phyloP scores from a whole-genome alignment of 805 yeast genomes.

The Clavispora phyllophila region DNA sequence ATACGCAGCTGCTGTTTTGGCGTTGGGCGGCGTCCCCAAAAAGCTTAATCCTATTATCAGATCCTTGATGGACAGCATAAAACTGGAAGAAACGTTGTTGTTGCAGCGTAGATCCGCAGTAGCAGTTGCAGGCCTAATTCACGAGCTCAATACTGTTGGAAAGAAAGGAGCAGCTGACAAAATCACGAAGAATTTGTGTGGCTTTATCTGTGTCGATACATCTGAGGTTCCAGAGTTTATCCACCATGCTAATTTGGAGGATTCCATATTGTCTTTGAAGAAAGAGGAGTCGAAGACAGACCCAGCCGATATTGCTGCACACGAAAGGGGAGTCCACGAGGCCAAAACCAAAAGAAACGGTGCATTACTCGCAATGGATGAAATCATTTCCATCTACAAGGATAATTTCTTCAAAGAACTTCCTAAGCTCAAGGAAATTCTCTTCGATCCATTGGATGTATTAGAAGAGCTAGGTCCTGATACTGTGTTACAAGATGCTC shows the following conservation, averaged over 20 bases:
- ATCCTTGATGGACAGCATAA: conserved; percentile 87
- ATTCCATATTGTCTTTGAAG: conserved; percentile 63
- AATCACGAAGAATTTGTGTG: conserved; percentile 84
- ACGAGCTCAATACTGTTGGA: conserved; percentile 48
- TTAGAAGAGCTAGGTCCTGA: conserved; percentile 23
- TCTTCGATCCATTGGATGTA: conserved; percentile 59
- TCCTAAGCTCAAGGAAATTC: conserved; percentile 59
- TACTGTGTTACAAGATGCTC: conserved; percentile 34
- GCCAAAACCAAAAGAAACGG: conserved; percentile 85
- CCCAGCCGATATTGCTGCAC: conserved; percentile 54
- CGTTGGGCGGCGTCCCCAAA: conserved; percentile 66
- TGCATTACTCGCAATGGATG: conserved; percentile 64
- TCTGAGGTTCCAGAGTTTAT: conserved; percentile 91
- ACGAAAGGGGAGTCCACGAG: conserved; percentile 60
- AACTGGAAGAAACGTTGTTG: conserved; percentile 59
- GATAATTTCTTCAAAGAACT: conserved; percentile 51
- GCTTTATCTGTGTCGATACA: conserved; percentile 91
- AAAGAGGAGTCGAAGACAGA: conserved; percentile 71
- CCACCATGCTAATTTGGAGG: conserved; percentile 51
- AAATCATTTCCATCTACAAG: conserved; percentile 50
- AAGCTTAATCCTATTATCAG: conserved; percentile 87
- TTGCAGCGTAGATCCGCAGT: conserved; percentile 70
- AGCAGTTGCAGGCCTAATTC: conserved; percentile 61
- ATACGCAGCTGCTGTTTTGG: conserved; percentile 68
- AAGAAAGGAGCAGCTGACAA: conserved; percentile 81